Base-by-base conservation (phyloP, 768 basidiomycete genomes). In the Phanerochaete carnosa region DNA sequence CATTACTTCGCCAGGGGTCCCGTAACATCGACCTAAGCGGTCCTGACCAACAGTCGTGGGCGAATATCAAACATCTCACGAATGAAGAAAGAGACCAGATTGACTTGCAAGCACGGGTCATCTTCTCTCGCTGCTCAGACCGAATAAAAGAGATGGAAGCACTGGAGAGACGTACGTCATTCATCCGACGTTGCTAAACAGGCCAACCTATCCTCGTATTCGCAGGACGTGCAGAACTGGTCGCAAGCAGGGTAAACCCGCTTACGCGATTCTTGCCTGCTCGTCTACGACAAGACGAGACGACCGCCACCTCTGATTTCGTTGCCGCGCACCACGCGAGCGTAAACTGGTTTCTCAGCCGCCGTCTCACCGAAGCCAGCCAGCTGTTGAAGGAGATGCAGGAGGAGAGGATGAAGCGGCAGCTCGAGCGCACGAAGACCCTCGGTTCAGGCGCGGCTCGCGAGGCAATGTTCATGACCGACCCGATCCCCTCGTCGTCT, bases 31-130 rank as follows among this genome's bases (percentile, higher is more conserved):
- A 92, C 75, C 68, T 91, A 13, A 58, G 62, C 19, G 63, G 60
- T 55, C 70, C 81, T 50, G 74, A 78, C 60, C 75, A 79, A 61
- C 75, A 79, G 62, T 76, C 79, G 47, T 92, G 89, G 89, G 72
- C 80, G 19, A 81, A 82, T 55, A 77, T 92, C 55, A 84, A 83
- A 62, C 77, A 88, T 67, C 81, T 99, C 6, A 86, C 86, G 9
- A 95, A 98, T 69, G 86, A 92, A 63, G 95, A 99, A 72, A 81
- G 95, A 62, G 95, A 98, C 75, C 94, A 97, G 75, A 92, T 99
- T 56, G 97, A 99, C 79, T 76, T 95, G 62, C 91, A 96, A 70
- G 90, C 93, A 32, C 88, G 90, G 65, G 82, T 94, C 67, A 89
- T 97, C 57, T 78, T 98, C 52, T 83, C 87, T 53, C 84, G 88